These are phyloP conservation scores for Solidago caesia DNA, from an alignment of 129 eudicot species.

Conservation along the genomic window DNA sequence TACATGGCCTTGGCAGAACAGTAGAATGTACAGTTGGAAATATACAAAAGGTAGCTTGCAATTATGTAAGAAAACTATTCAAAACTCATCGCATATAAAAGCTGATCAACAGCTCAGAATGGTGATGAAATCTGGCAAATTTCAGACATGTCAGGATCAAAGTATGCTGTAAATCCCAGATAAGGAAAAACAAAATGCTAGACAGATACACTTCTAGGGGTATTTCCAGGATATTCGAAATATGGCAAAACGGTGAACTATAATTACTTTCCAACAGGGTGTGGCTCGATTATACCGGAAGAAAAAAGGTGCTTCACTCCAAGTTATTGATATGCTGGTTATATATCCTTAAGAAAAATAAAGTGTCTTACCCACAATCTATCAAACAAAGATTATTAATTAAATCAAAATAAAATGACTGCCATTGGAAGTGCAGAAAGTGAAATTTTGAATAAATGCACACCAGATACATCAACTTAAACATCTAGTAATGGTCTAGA, in stretches of 20 bases:
- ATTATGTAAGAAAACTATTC: slow-evolving; percentile 10
- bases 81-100: slow-evolving; percentile 2
- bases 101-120: slow-evolving; percentile 6
- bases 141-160: slow-evolving; percentile 13
- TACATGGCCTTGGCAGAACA: background rate
- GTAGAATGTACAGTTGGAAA: slow-evolving; percentile 5
- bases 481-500: slow-evolving; percentile 14
- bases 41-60: slow-evolving; percentile 1
- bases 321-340: background rate
- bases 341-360: slow-evolving; percentile 1
- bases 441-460: background rate
- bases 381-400: background rate
- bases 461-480: background rate
- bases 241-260: slow-evolving; percentile 3
- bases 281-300: slow-evolving; percentile 4
- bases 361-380: background rate
- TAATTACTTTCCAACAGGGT: slow-evolving; percentile 2
- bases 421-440: background rate
- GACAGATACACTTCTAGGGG: background rate
- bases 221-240: background rate
- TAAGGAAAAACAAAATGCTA: slow-evolving; percentile 4
- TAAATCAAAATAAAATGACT: background rate
- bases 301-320: background rate
- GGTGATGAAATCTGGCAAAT: slow-evolving; percentile 8
- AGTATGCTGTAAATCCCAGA: slow-evolving; percentile 12